A percentile compares a stretch with the other conserved stretches of the same genome.
Conservation (phyloP, 1,284 basidiomycete genomes). For the Inonotus hispidus region DNA sequence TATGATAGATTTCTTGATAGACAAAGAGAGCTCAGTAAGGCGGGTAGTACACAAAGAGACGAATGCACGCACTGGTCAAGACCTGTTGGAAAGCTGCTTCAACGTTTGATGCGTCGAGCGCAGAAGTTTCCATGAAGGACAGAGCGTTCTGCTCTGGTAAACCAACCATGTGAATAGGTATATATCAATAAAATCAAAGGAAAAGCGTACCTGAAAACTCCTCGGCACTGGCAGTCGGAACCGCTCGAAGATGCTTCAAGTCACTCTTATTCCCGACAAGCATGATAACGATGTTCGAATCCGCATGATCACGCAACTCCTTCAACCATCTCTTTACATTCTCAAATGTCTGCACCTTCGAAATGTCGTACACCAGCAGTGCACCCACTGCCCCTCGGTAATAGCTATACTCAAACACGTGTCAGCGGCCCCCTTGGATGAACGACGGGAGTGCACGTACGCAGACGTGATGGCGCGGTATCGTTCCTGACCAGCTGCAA, state of each 20-base stretch:
- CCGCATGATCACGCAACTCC: slow-evolving; percentile 92
- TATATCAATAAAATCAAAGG: background rate
- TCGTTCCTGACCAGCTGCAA: slow-evolving; percentile 90
- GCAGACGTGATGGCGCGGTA: slow-evolving; percentile 99
- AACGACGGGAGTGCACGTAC: slow-evolving; percentile 41
- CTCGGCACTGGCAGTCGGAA: slow-evolving; percentile 94
- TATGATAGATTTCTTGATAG: slow-evolving; percentile 83
- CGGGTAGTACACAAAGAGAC: slow-evolving; percentile 10
- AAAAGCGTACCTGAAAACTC: slow-evolving; percentile 66
- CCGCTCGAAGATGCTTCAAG: slow-evolving; percentile 94
- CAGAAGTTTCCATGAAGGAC: slow-evolving; percentile 98
- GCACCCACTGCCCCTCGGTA: slow-evolving; percentile 97
- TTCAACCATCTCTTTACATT: slow-evolving; percentile 98
- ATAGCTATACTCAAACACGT: slow-evolving; percentile 52
- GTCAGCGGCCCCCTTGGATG: background rate
- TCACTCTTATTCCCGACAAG: slow-evolving; percentile 96
- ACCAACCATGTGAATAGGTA: background rate
- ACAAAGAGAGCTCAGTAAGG: slow-evolving; percentile 5
- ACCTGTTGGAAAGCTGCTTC: slow-evolving; percentile 97
- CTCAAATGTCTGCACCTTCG: slow-evolving; percentile 93
- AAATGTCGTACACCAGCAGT: slow-evolving; percentile 89
- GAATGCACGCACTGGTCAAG: slow-evolving; percentile 67
- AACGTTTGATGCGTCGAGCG: slow-evolving; percentile 98
- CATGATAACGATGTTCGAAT: slow-evolving; percentile 94
- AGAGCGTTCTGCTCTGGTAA: slow-evolving; percentile 72